Base-by-base conservation (phyloP, 805 yeast genomes). In the Candida ipomoeae region DNA sequence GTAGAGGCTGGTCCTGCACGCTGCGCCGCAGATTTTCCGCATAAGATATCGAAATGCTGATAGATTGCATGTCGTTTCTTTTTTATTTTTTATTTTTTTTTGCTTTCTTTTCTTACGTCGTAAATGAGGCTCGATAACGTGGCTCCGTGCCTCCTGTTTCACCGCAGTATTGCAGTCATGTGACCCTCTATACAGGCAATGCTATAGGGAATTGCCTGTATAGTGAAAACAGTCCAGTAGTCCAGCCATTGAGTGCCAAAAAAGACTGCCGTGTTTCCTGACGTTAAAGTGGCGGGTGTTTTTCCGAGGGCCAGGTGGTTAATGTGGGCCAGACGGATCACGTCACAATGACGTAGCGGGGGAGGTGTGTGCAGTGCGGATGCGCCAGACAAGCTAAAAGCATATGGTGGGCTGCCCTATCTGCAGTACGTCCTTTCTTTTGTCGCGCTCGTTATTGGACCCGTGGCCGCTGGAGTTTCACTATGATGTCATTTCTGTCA, bases 1-100 rank as follows among this genome's bases (percentile, higher is more conserved):
- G 29, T 26, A 26, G 11, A 15, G 3, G 17, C 17, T 26, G 29
- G 11, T 44, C 40, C 46, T 34, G 46, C 46, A 44, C 18, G 32
- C 40, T 6, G 15, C 33, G 23, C 46, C 46, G 46, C 46, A 44
- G 46, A 35, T 44, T 44, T 44, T 44, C 46, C 40, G 46, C 46
- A 44, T 35, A 20, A 14, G 34, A 15, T 32, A 18, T 15, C 35
- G 14, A 17, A 18, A 23, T 26, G 10, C 36, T 31, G 36, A 44
- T 35, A 36, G 40, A 35, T 35, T 44, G 40, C 38, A 15, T 15
- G 5, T 44, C 10, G 21, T 34, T 44, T 36, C 34, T 44, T 44
- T 26, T 44, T 26, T 26, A 21, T 29, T 44, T 26, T 44, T 21
- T n/a, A n/a, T n/a, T 21, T 1, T 7, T 21, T 35, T 18, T 42